Percentiles rank a stretch among this genome's conserved stretches.
Evolutionary conservation across 1,284 basidiomycete genomes (phyloP).

Genomic region (Ceratobasidium papillatum): DNA sequence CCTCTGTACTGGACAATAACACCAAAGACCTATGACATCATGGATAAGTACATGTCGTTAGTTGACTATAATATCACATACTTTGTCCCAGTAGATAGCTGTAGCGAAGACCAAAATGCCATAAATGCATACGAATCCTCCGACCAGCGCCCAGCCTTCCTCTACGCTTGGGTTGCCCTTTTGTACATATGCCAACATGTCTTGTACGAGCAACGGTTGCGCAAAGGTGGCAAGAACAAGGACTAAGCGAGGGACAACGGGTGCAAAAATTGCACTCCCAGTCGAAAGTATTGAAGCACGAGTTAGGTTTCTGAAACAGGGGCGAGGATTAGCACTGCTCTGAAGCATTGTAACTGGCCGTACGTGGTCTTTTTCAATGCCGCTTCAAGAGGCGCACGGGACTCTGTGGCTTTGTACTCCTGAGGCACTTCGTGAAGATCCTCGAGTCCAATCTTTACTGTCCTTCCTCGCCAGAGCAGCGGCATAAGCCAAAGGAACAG

Average conservation of each 20-base stretch:
- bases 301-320: constrained; percentile 4
- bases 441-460: not conserved
- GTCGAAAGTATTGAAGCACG: constrained; percentile 28
- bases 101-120: constrained; percentile 45
- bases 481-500: constrained; percentile 28
- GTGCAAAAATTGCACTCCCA: constrained; percentile 40
- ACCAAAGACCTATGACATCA: constrained; percentile 12
- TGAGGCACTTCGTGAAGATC: constrained; percentile 13
- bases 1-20: constrained; percentile 39
- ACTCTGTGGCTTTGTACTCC: not conserved
- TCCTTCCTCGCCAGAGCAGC: constrained; percentile 18
- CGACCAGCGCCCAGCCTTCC: constrained; percentile 48
- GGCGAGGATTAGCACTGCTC: too few relatives aligned
- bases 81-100: constrained; percentile 49
- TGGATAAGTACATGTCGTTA: constrained; percentile 10
- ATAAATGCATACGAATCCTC: constrained; percentile 47
- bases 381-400: constrained; percentile 1
- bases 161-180: constrained; percentile 37
- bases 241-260: constrained; percentile 46
- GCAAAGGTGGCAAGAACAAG: constrained; percentile 47
- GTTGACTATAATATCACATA: constrained; percentile 10
- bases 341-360: not conserved
- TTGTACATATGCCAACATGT: constrained; percentile 47
- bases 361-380: not conserved
- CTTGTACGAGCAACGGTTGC: constrained; percentile 47